Base-by-base conservation (phyloP, 2,329 filamentous ascomycete species). In the Aureobasidium sp. region DNA sequence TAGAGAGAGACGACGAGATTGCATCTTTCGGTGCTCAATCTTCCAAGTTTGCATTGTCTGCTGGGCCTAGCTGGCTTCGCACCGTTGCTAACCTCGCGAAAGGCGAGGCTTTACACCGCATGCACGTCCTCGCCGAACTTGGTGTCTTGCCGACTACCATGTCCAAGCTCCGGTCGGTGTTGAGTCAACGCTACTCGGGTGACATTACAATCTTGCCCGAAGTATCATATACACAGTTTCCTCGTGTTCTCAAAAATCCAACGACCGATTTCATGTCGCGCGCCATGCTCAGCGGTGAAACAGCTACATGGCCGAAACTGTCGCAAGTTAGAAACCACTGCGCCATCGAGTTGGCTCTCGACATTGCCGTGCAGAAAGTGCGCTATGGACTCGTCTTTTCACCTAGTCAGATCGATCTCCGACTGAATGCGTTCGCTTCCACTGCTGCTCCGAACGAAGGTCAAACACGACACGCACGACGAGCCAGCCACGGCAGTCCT, bases 161-260 rank as follows among this genome's bases (percentile, higher is more conserved):
- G 67, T 90, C 87, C 51, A 66, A 66, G 20, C 80, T 87, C 25
- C 83, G 85, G 45, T 92, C 90, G 1, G 86, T 97, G 17, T 80
- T 97, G 55, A 92, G 87, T 66, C 93, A 97, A 70, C 90, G 89
- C 66, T 97, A 97, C 70, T 92, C 90, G 2, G 93, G 93, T 7
- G 92, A 97, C 73, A 96, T 97, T 71, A 97, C 91, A 48, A 96
- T 97, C 60, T 81, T 96, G 36, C 92, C 92, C 0, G 85, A 91
- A 60, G 87, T 96, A 63, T 83, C 83, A 5, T 85, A 88, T 58
- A 81, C 85, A 8, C 87, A 95, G 65, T 83, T 95, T 25, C 87
- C 89, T 0, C 82, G 84, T 9, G 86, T 97, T 29, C 79, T 97
- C 48, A 87, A 83, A 65, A 97, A 97, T 63, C 93, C 93, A 1